Evolutionary conservation across 1,284 basidiomycete species (phyloP).

Genomic region (Ganoderma meredithae): DNA sequence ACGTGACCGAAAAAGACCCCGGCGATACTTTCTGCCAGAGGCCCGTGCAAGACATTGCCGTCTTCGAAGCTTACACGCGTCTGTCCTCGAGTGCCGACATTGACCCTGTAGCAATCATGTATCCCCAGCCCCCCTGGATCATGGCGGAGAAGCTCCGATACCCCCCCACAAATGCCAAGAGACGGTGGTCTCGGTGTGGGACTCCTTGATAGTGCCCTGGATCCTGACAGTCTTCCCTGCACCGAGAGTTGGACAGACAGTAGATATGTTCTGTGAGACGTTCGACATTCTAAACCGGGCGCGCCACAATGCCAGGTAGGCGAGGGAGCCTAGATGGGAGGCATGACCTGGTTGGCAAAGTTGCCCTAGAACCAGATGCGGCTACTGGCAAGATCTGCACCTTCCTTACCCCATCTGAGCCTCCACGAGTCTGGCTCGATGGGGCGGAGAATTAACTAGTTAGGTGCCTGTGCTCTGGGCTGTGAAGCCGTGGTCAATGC

Average conservation of each 20-base stretch:
- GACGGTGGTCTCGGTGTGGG: neutral
- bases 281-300: neutral
- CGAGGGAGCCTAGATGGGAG: neutral
- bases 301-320: neutral
- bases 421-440: neutral
- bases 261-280: neutral
- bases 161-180: neutral
- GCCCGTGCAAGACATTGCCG: neutral
- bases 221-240: neutral
- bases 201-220: neutral
- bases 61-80: neutral
- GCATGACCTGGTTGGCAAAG: neutral
- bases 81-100: neutral
- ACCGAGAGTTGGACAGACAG: neutral
- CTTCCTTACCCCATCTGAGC: constrained; percentile 6
- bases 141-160: neutral
- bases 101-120: neutral
- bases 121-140: neutral
- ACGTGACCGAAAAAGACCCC: neutral
- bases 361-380: constrained; percentile 4
- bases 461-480: neutral
- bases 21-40: neutral
- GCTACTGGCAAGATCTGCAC: neutral
- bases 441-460: neutral
- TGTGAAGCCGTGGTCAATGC: neutral